Percentiles rank a stretch among this genome's conserved stretches.
These are phyloP conservation scores for Picocystis sp. DNA, from an alignment of 163 green algal species.

Conservation along the genomic window DNA sequence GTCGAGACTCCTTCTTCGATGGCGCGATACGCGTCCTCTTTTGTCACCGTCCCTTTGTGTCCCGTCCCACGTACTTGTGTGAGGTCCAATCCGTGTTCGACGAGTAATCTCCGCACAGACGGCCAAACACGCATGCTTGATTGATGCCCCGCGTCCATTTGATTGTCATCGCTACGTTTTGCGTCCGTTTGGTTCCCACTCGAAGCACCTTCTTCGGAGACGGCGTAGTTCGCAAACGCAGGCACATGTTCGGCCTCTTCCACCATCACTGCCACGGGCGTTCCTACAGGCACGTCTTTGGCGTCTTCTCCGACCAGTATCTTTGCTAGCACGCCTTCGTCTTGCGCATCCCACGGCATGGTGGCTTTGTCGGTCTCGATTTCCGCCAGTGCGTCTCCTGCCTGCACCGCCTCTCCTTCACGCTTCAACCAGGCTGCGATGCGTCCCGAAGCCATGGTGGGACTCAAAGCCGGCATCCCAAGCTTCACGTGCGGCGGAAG, in stretches of 20 bases:
- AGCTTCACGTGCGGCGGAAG: conserved; percentile 31
- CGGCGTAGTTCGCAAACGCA: no score
- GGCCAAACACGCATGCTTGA: no score
- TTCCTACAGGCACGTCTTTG: conserved; percentile 15
- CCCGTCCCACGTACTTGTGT: no score
- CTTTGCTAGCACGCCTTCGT: conserved; percentile 44
- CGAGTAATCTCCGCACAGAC: no score
- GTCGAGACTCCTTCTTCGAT: no score
- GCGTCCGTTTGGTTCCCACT: no score
- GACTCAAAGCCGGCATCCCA: conserved; percentile 72
- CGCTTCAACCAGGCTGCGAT: conserved; percentile 60
- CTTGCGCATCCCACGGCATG: conserved; percentile 21
- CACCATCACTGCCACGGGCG: conserved; percentile 6
- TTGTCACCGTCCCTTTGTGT: no score
- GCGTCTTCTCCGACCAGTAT: conserved; percentile 24
- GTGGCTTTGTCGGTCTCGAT: conserved; percentile 82
- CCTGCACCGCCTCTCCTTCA: conserved; percentile 46
- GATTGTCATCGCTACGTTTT: no score
- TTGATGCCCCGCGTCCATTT: no score
- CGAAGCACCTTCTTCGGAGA: not conserved
- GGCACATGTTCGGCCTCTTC: no score
- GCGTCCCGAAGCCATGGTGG: conserved; percentile 63
- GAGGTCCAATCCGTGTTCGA: no score
- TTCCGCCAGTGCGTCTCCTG: conserved; percentile 62
- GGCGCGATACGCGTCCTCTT: no score